These are phyloP conservation scores for Cutaneotrichosporon cutaneum DNA, from an alignment of 1,284 basidiomycete species.

Conservation along the genomic window DNA sequence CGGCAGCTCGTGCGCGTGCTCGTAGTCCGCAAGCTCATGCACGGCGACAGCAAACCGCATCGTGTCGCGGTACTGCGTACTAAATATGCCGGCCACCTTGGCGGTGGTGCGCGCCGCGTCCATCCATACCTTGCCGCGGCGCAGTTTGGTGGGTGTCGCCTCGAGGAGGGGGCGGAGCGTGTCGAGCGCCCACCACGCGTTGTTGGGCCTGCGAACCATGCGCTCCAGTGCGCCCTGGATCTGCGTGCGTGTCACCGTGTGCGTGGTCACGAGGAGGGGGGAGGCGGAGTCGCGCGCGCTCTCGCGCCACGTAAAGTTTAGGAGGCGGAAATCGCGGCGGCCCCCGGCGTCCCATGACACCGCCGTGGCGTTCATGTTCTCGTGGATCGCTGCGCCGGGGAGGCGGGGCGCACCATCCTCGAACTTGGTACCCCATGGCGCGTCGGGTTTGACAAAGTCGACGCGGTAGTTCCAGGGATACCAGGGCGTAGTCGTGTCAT, in stretches of 20 bases:
- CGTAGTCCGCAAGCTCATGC: background rate
- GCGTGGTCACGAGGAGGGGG: too few relatives aligned
- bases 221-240: background rate
- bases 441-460: background rate
- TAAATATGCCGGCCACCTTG: background rate
- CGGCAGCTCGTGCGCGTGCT: background rate
- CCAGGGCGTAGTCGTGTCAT: background rate
- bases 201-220: background rate
- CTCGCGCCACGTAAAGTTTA: background rate
- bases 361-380: background rate
- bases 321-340: background rate
- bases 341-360: background rate
- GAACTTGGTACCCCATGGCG: background rate
- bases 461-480: background rate
- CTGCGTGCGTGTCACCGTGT: background rate
- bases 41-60: background rate
- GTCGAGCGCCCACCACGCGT: background rate
- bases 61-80: background rate
- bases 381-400: background rate
- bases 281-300: background rate
- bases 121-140: background rate
- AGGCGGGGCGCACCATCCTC: background rate
- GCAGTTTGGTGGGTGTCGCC: background rate
- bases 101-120: background rate
- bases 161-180: background rate